Conservation (phyloP, 768 basidiomycete genomes). For the Lentinus brumalis region DNA sequence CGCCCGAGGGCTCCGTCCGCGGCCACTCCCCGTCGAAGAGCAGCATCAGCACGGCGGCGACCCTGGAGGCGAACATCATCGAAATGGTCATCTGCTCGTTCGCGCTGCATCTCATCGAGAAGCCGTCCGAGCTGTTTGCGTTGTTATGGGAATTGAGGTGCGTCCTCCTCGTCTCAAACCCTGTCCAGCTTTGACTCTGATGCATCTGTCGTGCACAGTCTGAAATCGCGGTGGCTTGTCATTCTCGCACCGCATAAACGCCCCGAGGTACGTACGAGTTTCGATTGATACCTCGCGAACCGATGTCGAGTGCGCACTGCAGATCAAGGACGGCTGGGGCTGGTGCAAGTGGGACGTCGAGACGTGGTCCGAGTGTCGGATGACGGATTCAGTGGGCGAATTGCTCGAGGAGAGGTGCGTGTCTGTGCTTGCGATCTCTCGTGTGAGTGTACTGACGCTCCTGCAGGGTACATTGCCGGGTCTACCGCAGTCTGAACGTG, state of each 20-base stretch:
- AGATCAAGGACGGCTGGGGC: constrained; percentile 71
- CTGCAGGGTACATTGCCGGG: constrained; percentile 52
- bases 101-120: constrained; percentile 68
- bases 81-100: constrained; percentile 77
- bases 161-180: not conserved
- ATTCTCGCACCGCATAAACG: constrained; percentile 77
- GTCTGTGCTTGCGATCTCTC: not conserved
- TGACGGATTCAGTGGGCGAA: constrained; percentile 45
- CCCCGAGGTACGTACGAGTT: constrained; percentile 52
- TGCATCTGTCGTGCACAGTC: constrained; percentile 36
- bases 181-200: not conserved
- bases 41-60: not conserved
- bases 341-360: constrained; percentile 63
- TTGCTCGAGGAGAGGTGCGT: constrained; percentile 50
- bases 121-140: constrained; percentile 61
- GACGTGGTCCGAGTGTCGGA: constrained; percentile 45
- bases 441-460: not conserved
- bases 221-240: constrained; percentile 63
- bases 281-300: not conserved
- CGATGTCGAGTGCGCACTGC: not conserved
- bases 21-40: not conserved
- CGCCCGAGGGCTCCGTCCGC: constrained; percentile 11
- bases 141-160: constrained; percentile 60
- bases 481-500: constrained; percentile 47
- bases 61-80: constrained; percentile 23